Base-by-base conservation (phyloP, 305 asterid genomes). In the Ajuga reptans region DNA sequence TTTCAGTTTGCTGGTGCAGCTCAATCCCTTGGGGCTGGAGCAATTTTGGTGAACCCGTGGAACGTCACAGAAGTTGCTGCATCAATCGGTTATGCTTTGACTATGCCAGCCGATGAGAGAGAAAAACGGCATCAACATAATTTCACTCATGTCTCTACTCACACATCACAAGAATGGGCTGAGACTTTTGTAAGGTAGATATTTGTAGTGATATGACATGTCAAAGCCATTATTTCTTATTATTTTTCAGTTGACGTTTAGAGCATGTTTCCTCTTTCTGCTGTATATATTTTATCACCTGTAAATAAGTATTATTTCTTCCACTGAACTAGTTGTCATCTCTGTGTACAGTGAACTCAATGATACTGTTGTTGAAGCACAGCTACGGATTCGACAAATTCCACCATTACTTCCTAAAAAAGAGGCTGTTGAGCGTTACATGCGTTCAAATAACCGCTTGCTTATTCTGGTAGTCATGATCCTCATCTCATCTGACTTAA, bases 21-120 rank as follows among this genome's bases (percentile, higher is more conserved):
- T 63, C 97, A 91, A 72, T 91, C 96, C 49, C 93, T 91, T 61
- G 97, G 97, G 60, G 97, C 97, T 24, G 97, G 97, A 69, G 96
- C 97, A 57, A 84, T 89, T 56, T 75, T 92, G 64, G 96, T 92
- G 60, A 91, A 89, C 64, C 96, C 96, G 55, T 92, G 98, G 96
- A 92, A 92, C 75, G 74, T 92, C 45, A 87, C 95, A 52, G 98
- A 92, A 84, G 92, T 92, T 65, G 91, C 96, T 41, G 73, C 91
- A 46, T 86, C 96, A 58, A 92, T 92, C 54, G 89, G 78, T 66
- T 82, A 92, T 73, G 96, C 96, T 78, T 79, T 89, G 75, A 84
- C 83, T 15, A 87, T 92, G 96, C 84, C 89, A 27, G 86, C 94
- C 12, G 81, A 84, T 49, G 96, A 89, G 80, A 81, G 96, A 81